Evolutionary conservation across 2,329 filamentous ascomycete genomes (phyloP).

Genomic region (Ophiostoma ips): DNA sequence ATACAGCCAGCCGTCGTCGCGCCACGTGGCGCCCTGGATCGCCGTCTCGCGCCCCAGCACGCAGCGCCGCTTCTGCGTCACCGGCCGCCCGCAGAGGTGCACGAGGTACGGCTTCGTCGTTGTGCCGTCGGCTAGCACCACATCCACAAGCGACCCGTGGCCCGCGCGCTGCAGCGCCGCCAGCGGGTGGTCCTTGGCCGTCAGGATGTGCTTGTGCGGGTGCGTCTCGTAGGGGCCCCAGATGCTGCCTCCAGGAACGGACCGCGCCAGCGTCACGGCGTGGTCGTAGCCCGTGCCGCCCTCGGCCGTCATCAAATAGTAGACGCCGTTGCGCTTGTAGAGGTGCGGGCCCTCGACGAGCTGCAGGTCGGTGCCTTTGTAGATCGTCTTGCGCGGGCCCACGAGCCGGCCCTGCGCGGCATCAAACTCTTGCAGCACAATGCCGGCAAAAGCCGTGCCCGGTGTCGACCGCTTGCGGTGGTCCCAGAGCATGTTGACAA

Average conservation of each 20-base stretch:
- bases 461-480: slow-evolving; percentile 31
- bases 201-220: slow-evolving; percentile 43
- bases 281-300: slow-evolving; percentile 48
- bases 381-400: slow-evolving; percentile 41
- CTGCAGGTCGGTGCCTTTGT: slow-evolving; percentile 37
- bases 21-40: slow-evolving; percentile 47
- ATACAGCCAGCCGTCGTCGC: slow-evolving; percentile 46
- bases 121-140: slow-evolving; percentile 26
- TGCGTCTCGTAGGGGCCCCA: slow-evolving; percentile 50
- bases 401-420: slow-evolving; percentile 33
- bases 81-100: slow-evolving; percentile 37
- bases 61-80: slow-evolving; percentile 35
- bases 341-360: slow-evolving; percentile 44
- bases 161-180: slow-evolving; percentile 39
- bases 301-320: slow-evolving; percentile 46
- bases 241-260: slow-evolving; percentile 24
- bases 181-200: slow-evolving; percentile 34
- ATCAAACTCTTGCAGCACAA: slow-evolving; percentile 45
- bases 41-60: slow-evolving; percentile 41
- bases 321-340: slow-evolving; percentile 44
- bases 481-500: slow-evolving; percentile 43
- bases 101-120: slow-evolving; percentile 34
- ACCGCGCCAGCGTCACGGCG: slow-evolving; percentile 42
- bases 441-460: slow-evolving; percentile 35
- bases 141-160: slow-evolving; percentile 35